These are phyloP conservation scores for Suhomyces coccinellae DNA, from an alignment of 1,139 yeast genomes.

Conservation along the genomic window DNA sequence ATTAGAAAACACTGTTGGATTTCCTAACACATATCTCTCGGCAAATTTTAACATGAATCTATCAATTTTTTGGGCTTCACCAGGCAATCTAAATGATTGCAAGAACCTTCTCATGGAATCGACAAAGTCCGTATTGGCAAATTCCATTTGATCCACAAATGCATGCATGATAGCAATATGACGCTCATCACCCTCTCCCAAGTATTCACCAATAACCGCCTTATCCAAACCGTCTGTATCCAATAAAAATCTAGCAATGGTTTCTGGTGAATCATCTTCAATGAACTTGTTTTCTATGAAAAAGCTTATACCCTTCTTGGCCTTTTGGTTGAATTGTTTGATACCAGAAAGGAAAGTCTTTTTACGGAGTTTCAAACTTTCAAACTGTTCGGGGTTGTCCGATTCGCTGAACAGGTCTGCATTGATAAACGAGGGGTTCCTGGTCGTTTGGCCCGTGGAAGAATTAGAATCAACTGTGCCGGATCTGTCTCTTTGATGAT, in stretches of 20 bases:
- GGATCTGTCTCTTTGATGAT: slow-evolving; percentile 38
- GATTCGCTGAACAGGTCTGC: slow-evolving; percentile 33
- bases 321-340: slow-evolving; percentile 77
- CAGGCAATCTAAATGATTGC: slow-evolving; percentile 91
- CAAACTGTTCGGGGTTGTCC: slow-evolving; percentile 86
- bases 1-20: slow-evolving; percentile 80
- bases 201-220: slow-evolving; percentile 81
- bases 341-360: slow-evolving; percentile 79
- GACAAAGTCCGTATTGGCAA: slow-evolving; percentile 66
- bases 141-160: slow-evolving; percentile 87
- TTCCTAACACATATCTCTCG: slow-evolving; percentile 83
- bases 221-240: slow-evolving; percentile 82
- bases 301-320: slow-evolving; percentile 72
- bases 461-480: slow-evolving; percentile 43
- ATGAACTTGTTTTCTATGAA: slow-evolving; percentile 67
- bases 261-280: slow-evolving; percentile 55
- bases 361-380: slow-evolving; percentile 78
- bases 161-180: slow-evolving; percentile 88
- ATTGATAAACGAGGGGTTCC: slow-evolving; percentile 37
- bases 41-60: slow-evolving; percentile 96
- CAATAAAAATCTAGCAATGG: slow-evolving; percentile 74
- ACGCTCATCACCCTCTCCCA: slow-evolving; percentile 85
- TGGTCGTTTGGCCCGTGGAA: slow-evolving; percentile 29
- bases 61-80: slow-evolving; percentile 97
- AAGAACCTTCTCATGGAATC: slow-evolving; percentile 83